A percentile compares a stretch with the other conserved stretches of the same genome.
Evolutionary conservation across 2,329 filamentous ascomycete genomes (phyloP).

Genomic region (Sclerotinia trifoliorum): DNA sequence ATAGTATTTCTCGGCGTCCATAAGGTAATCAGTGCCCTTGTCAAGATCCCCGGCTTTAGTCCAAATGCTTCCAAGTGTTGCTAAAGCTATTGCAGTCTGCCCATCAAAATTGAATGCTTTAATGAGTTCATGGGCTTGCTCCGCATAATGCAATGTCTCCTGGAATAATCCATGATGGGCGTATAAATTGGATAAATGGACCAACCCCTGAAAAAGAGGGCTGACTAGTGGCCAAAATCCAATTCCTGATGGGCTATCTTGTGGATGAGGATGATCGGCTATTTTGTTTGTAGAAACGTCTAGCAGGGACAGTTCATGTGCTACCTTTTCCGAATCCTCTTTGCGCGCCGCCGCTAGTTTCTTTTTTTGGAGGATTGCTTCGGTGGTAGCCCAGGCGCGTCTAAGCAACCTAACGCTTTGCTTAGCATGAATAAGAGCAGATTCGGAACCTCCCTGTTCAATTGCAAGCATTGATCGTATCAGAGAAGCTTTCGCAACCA

Average conservation of each 20-base stretch:
- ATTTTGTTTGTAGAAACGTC: conserved; percentile 43
- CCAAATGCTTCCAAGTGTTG: conserved; percentile 56
- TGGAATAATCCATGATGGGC: conserved; percentile 82
- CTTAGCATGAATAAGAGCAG: conserved; percentile 57
- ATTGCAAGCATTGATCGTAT: conserved; percentile 41
- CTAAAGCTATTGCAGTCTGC: conserved; percentile 53
- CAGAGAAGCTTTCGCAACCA: conserved; percentile 42
- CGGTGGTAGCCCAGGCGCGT: conserved; percentile 43
- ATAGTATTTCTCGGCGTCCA: conserved; percentile 53
- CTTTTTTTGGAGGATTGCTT: conserved; percentile 31
- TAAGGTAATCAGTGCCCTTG: conserved; percentile 56
- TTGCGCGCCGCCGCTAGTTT: background rate
- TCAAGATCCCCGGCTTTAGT: conserved; percentile 58
- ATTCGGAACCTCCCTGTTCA: conserved; percentile 52
- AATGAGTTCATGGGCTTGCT: conserved; percentile 78
- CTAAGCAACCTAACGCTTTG: conserved; percentile 52
- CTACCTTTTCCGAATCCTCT: conserved; percentile 34
- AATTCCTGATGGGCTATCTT: conserved; percentile 52
- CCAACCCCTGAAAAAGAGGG: conserved; percentile 67
- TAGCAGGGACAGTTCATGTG: conserved; percentile 40
- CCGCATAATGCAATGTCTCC: conserved; percentile 83
- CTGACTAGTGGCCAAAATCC: conserved; percentile 78
- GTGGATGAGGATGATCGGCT: conserved; percentile 40
- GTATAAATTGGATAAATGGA: conserved; percentile 75
- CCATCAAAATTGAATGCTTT: conserved; percentile 34